Conservation (phyloP, 2,329 filamentous ascomycete genomes). For the Lasiodiplodia sp. region DNA sequence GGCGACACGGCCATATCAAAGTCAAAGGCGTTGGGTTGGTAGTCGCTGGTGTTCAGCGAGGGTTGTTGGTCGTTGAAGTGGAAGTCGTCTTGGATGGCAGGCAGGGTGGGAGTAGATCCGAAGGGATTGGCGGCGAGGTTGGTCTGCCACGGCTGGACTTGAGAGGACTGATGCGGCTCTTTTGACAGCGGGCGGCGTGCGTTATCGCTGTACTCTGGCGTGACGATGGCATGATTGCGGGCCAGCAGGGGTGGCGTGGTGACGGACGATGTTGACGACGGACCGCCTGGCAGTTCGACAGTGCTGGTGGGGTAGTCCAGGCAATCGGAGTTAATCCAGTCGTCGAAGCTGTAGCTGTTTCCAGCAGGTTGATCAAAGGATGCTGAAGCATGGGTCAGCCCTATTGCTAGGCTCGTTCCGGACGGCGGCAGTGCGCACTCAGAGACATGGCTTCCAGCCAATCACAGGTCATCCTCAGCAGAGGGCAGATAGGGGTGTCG, state of each 20-base stretch:
- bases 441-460: conserved; percentile 30
- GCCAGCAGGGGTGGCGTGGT: conserved; percentile 33
- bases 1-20: conserved; percentile 36
- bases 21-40: conserved; percentile 25
- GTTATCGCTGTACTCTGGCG: conserved; percentile 23
- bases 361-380: conserved; percentile 29
- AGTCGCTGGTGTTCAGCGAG: conserved; percentile 12
- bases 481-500: not conserved
- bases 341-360: conserved; percentile 34
- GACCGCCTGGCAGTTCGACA: conserved; percentile 35
- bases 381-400: conserved; percentile 28
- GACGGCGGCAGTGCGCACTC: conserved; percentile 25
- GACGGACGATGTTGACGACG: conserved; percentile 22
- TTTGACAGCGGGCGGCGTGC: conserved; percentile 25
- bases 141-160: conserved; percentile 25
- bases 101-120: conserved; percentile 13
- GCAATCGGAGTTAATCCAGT: conserved; percentile 42
- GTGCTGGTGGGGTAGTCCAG: conserved; percentile 40
- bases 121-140: conserved; percentile 27
- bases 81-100: conserved; percentile 28
- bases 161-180: conserved; percentile 28
- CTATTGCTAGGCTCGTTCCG: conserved; percentile 21
- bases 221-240: conserved; percentile 27
- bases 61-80: not conserved
- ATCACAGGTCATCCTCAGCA: conserved; percentile 26